These are phyloP conservation scores for Lactifluus rugatus DNA, from an alignment of 768 basidiomycete species.

Conservation along the genomic window DNA sequence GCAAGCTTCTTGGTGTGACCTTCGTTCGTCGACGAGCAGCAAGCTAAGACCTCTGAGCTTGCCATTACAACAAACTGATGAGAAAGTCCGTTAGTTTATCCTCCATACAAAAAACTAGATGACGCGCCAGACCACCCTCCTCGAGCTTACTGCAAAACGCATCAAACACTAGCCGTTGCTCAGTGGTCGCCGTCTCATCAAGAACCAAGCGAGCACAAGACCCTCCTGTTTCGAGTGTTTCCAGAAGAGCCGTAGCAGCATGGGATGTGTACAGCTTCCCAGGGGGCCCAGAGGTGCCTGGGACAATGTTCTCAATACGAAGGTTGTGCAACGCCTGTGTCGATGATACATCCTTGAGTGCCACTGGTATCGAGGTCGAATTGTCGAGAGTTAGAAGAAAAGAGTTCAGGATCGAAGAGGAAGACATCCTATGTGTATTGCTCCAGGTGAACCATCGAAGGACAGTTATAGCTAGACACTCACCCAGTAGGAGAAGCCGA, in stretches of 20 bases:
- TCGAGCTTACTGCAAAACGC: conserved; percentile 11
- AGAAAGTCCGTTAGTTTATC: neutral
- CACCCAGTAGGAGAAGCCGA: conserved; percentile 1
- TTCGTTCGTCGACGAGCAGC: conserved; percentile 18
- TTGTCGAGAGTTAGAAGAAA: conserved; percentile 13
- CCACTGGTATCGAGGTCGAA: conserved; percentile 13
- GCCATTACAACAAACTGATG: conserved; percentile 18
- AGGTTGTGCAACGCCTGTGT: neutral
- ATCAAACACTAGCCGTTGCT: conserved; percentile 10
- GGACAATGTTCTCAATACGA: conserved; percentile 7
- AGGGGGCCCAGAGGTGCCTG: conserved; percentile 16
- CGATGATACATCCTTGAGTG: conserved; percentile 15
- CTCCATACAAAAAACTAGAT: neutral
- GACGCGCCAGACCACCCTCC: conserved; percentile 15
- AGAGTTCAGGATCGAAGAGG: neutral
- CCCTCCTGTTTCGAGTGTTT: conserved; percentile 19
- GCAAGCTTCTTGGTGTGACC: conserved; percentile 11
- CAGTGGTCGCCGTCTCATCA: conserved; percentile 6
- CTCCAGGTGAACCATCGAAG: neutral
- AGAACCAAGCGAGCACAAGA: conserved; percentile 17
- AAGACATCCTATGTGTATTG: neutral
- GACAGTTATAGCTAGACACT: neutral
- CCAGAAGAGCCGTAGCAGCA: conserved; percentile 14
- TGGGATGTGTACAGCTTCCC: conserved; percentile 20
- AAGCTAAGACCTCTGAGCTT: conserved; percentile 13